Conservation (phyloP, 208 protist species). For the Endotrypanum monterogeii region DNA sequence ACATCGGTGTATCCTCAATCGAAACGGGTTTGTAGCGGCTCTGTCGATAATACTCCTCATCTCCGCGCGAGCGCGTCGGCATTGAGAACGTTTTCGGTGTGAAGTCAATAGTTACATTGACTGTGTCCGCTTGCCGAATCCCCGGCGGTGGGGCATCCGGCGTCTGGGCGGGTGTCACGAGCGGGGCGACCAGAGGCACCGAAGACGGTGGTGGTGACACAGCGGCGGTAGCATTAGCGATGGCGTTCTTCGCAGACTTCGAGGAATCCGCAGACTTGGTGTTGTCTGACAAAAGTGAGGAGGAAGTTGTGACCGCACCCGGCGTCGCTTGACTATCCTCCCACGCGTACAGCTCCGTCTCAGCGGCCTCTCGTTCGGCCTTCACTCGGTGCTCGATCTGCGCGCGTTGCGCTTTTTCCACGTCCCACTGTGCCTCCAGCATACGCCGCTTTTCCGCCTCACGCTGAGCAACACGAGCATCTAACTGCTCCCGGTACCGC, state of each 20-base stretch:
- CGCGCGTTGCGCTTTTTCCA: slow-evolving; percentile 80
- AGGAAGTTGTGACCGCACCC: slow-evolving; percentile 1
- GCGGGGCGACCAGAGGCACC: background rate
- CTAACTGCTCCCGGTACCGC: slow-evolving; percentile 73
- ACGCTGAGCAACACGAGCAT: slow-evolving; percentile 61
- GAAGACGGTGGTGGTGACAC: background rate
- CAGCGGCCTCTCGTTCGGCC: slow-evolving; percentile 63
- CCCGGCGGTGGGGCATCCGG: slow-evolving; percentile 19
- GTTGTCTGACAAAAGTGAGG: background rate
- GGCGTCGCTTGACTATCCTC: slow-evolving; percentile 36
- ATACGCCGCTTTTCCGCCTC: slow-evolving; percentile 85
- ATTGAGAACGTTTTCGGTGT: slow-evolving; percentile 80
- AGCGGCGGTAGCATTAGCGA: background rate
- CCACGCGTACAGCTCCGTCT: slow-evolving; percentile 80
- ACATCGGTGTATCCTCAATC: slow-evolving; percentile 92
- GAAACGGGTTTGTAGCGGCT: slow-evolving; percentile 92
- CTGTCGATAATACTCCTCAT: slow-evolving; percentile 92
- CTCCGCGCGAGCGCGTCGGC: slow-evolving; percentile 84
- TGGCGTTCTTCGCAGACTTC: slow-evolving; percentile 29
- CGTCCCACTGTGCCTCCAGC: slow-evolving; percentile 89
- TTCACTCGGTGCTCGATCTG: slow-evolving; percentile 76
- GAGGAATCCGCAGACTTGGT: background rate
- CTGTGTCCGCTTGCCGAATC: slow-evolving; percentile 72
- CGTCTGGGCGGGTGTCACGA: background rate
- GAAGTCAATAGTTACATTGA: slow-evolving; percentile 84